Evolutionary conservation across 2,329 filamentous ascomycete species (phyloP).

Genomic region (Fusarium lyarnte): DNA sequence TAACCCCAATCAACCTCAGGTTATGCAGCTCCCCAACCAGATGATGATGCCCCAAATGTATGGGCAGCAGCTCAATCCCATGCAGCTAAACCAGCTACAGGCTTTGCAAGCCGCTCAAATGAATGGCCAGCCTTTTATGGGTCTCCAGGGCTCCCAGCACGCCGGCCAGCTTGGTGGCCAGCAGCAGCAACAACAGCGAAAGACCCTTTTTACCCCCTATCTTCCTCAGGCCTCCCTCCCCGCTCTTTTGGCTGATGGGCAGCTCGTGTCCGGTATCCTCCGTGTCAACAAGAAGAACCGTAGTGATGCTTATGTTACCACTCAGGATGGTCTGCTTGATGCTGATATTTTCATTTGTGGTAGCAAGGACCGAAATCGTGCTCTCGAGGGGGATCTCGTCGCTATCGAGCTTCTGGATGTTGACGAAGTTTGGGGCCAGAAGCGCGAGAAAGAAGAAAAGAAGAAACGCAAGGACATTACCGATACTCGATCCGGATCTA

Average conservation of each 20-base stretch:
- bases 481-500: conserved; percentile 83
- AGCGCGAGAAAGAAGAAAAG: conserved; percentile 99
- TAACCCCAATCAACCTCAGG: conserved; percentile 79
- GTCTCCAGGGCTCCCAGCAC: conserved; percentile 76
- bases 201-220: conserved; percentile 98
- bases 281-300: conserved; percentile 99
- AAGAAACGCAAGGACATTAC: conserved; percentile 99
- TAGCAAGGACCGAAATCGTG: conserved; percentile 98
- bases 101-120: conserved; percentile 90
- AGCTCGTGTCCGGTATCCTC: conserved; percentile 94
- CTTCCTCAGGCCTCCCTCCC: conserved; percentile 93
- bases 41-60: conserved; percentile 90
- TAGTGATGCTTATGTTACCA: conserved; percentile 97
- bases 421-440: conserved; percentile 98
- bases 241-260: conserved; percentile 87
- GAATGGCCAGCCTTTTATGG: conserved; percentile 77
- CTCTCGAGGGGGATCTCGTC: conserved; percentile 93
- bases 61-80: conserved; percentile 85
- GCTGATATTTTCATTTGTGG: conserved; percentile 99
- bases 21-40: conserved; percentile 86
- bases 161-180: conserved; percentile 71
- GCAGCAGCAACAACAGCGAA: conserved; percentile 88
- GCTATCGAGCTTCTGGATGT: conserved; percentile 96
- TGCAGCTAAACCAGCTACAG: conserved; percentile 91
- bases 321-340: conserved; percentile 85